Conservation (phyloP, 495 filamentous ascomycete genomes). For the Trichoderma orchidacearum region DNA sequence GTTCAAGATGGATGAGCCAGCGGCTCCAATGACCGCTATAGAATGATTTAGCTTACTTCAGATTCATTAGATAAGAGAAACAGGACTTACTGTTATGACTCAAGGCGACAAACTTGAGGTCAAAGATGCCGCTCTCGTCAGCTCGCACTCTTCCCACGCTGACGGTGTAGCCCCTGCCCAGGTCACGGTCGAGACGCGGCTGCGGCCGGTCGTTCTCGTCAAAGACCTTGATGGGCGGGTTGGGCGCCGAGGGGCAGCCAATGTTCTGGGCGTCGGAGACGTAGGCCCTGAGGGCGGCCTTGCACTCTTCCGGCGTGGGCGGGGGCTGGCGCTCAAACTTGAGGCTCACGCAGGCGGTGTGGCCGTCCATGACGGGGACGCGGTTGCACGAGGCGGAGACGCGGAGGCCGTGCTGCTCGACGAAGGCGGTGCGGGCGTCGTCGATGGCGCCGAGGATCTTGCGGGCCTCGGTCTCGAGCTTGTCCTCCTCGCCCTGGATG, state of each 20-base stretch:
- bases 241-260: conserved; percentile 64
- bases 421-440: conserved; percentile 47
- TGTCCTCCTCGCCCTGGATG: conserved; percentile 82
- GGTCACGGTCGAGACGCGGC: conserved; percentile 68
- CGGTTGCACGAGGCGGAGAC: conserved; percentile 74
- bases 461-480: conserved; percentile 70
- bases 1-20: conserved; percentile 87
- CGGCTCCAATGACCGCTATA: conserved; percentile 77
- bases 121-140: conserved; percentile 63
- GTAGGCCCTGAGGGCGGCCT: conserved; percentile 55
- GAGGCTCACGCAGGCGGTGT: conserved; percentile 70
- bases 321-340: conserved; percentile 46
- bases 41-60: conserved; percentile 1
- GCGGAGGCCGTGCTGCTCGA: conserved; percentile 45
- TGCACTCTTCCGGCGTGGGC: conserved; percentile 51
- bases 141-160: conserved; percentile 68
- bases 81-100: conserved; percentile 64
- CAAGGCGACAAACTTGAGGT: conserved; percentile 69
- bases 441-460: conserved; percentile 71
- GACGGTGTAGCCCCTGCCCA: conserved; percentile 63
- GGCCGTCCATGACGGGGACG: conserved; percentile 72
- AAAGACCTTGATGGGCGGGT: conserved; percentile 59
- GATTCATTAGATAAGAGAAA: background rate
- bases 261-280: conserved; percentile 60
- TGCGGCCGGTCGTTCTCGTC: conserved; percentile 73